These are phyloP conservation scores for Irineochytrium annulatum DNA, from an alignment of 192 early-diverging fungal genomes.

Conservation along the genomic window DNA sequence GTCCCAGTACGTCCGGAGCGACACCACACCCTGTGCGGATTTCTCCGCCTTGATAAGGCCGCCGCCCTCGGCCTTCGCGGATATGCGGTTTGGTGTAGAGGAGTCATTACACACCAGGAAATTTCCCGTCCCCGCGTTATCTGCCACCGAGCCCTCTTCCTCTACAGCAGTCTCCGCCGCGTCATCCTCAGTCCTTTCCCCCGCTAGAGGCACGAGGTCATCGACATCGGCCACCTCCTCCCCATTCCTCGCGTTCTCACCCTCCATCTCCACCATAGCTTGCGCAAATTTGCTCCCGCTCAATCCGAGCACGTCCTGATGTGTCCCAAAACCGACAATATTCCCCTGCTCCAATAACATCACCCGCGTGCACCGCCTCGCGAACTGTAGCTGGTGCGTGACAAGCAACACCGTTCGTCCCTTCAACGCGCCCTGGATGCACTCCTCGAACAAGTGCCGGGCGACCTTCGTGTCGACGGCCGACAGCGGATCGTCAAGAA, in stretches of 20 bases:
- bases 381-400: slow-evolving; percentile 32
- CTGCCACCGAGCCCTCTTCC: not conserved
- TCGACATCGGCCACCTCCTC: slow-evolving; percentile 43
- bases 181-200: slow-evolving; percentile 20
- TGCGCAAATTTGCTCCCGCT: slow-evolving; percentile 8
- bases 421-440: slow-evolving; percentile 20
- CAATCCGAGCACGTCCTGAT: slow-evolving; percentile 6
- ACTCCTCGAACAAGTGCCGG: slow-evolving; percentile 20
- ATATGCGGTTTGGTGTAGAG: too few species aligned
- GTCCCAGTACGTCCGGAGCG: slow-evolving; percentile 17
- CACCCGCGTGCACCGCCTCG: slow-evolving; percentile 21
- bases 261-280: slow-evolving; percentile 18
- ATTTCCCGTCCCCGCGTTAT: not conserved
- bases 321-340: slow-evolving; percentile 12
- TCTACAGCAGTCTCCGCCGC: slow-evolving; percentile 7
- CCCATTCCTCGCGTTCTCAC: slow-evolving; percentile 8
- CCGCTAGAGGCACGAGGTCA: slow-evolving; percentile 21
- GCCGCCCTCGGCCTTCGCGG: too few species aligned
- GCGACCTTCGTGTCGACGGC: slow-evolving; percentile 54
- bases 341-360: slow-evolving; percentile 29
- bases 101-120: too few species aligned
- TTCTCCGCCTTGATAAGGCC: not conserved
- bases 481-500: slow-evolving; percentile 41
- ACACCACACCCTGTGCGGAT: slow-evolving; percentile 18
- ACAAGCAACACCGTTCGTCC: slow-evolving; percentile 27